Evolutionary conservation across 805 yeast genomes (phyloP), one percentile per base, ranked within the genome.

Genomic region (Dipodascopsis uninucleata): DNA sequence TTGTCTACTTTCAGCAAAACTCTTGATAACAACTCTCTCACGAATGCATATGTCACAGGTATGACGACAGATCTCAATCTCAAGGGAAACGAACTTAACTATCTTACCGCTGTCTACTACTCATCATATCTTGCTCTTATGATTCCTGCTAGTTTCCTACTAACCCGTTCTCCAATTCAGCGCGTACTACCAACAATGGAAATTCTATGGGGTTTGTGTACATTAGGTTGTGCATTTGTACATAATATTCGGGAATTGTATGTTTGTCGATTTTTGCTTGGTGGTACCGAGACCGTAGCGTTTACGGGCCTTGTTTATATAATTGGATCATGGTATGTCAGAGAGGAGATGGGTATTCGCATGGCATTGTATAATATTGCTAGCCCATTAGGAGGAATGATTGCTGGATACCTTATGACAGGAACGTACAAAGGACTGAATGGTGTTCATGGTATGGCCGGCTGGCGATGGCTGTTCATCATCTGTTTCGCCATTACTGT

Each of bases 381-480:
- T 6, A 57, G 71, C 4, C 60, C 65, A 31, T 55, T 71, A 31
- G 76, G 74, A 16, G 63, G 67, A 22, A 71, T 70, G 64, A 67
- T 70, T 48, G 64, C 71, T 4, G 75, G 81, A 39, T 73, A 76
- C 46, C 66, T 79, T 28, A 78, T 77, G 54, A 75, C 79, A n/a
- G 74, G 77, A n/a, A 69, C 78, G 26, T 52, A 52, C 26, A 43
- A 57, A 29, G 70, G 69, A 43, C 64, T 81, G 62, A 64, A 75
- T 25, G 79, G 77, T 14, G 47, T 56, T 1, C 49, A 53, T 12
- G 72, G 77, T 3, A 62, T 67, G 58, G 64, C 63, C 7, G 82
- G 82, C 20, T 82, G 87, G 87, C 68, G 74, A 41, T 82, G 81
- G 78, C 65, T 82, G 18, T 82, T 82, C 52, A 58, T 82, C 16